A percentile compares a stretch with the other conserved stretches of the same genome.
Evolutionary conservation across 2,329 filamentous ascomycete genomes (phyloP).

Genomic region (Penicillium sp.): DNA sequence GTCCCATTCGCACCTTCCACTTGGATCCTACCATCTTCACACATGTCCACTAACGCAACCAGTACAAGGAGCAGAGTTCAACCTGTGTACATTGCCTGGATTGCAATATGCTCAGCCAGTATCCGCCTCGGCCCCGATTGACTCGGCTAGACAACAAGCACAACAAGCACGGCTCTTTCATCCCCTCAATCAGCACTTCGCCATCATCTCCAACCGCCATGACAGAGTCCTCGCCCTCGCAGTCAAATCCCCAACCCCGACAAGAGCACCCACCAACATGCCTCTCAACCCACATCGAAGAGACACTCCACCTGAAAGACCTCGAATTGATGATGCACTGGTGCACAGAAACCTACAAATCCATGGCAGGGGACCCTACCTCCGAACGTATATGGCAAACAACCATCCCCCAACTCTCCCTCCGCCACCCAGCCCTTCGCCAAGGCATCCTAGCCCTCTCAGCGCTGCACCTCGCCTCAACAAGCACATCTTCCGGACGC

Average conservation of each 20-base stretch:
- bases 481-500: conserved; percentile 9
- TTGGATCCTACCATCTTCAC: not conserved
- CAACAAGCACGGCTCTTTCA: conserved; percentile 9
- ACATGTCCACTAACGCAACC: not conserved
- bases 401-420: conserved; percentile 25
- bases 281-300: conserved; percentile 5
- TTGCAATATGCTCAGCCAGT: conserved; percentile 11
- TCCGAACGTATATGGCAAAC: conserved; percentile 28
- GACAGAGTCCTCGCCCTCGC: not conserved
- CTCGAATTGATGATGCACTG: conserved; percentile 32
- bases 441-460: conserved; percentile 32
- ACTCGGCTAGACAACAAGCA: conserved; percentile 12
- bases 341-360: conserved; percentile 29
- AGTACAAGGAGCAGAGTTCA: conserved; percentile 3
- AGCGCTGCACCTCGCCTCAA: conserved; percentile 26
- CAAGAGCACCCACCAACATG: not conserved
- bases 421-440: conserved; percentile 25
- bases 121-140: conserved; percentile 11
- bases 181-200: not conserved
- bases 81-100: conserved; percentile 9
- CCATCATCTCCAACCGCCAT: not conserved
- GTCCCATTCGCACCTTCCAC: not conserved
- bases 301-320: conserved; percentile 21
- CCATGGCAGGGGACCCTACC: conserved; percentile 20
- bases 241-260: not conserved